Evolutionary conservation across 2,329 filamentous ascomycete genomes (phyloP).

Genomic region (Diaporthe sp.): DNA sequence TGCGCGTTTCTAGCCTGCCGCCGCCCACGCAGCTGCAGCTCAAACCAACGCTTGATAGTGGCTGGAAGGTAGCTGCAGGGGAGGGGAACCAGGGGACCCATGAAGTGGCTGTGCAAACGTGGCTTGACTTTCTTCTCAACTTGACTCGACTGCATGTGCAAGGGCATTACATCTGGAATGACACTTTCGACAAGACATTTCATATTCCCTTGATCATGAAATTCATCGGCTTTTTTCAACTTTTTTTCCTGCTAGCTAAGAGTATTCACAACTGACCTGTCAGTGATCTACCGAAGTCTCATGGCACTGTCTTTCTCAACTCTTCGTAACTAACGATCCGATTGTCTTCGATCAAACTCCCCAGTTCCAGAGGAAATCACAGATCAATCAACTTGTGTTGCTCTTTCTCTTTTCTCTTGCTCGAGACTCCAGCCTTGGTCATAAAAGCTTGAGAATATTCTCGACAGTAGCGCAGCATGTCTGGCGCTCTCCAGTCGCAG

Average conservation of each 20-base stretch:
- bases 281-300: not conserved
- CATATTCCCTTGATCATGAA: not conserved
- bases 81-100: not conserved
- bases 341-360: no score
- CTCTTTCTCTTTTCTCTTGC: no score
- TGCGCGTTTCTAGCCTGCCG: conserved; percentile 40
- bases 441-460: no score
- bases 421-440: no score
- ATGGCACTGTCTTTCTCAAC: not conserved
- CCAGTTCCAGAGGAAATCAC: no score
- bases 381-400: no score
- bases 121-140: not conserved
- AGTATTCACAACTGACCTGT: not conserved
- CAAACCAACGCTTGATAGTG: not conserved
- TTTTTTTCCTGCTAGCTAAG: not conserved
- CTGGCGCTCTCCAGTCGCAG: conserved; percentile 37
- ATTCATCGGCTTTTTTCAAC: no score
- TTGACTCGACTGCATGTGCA: not conserved
- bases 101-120: conserved; percentile 18
- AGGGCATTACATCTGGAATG: not conserved
- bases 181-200: not conserved
- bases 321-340: no score
- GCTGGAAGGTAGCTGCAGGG: conserved; percentile 3
- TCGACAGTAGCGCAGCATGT: not conserved
- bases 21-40: conserved; percentile 9